Conservation (phyloP, 1,284 basidiomycete species). For the Microbotryum scabiosae region DNA sequence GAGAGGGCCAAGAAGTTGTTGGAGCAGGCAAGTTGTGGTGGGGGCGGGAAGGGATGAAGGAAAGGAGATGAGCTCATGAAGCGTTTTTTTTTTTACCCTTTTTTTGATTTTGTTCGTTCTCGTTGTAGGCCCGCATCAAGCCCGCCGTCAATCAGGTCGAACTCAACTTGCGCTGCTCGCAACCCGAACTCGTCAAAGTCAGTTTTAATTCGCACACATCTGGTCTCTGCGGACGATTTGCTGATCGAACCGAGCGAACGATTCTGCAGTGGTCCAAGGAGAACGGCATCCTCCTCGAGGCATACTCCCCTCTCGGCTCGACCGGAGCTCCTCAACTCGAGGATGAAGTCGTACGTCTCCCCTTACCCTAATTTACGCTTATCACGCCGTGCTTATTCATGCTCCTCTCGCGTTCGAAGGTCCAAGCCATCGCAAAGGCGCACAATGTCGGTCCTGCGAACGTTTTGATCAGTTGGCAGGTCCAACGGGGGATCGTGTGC, state of each 20-base stretch:
- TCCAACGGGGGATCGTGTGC: constrained; percentile 55
- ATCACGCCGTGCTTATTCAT: constrained; percentile 2
- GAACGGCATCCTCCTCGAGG: constrained; percentile 64
- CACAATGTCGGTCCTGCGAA: constrained; percentile 54
- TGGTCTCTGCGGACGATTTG: neutral
- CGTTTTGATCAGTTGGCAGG: constrained; percentile 57
- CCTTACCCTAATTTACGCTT: constrained; percentile 39
- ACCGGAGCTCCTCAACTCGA: constrained; percentile 56
- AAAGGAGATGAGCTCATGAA: neutral
- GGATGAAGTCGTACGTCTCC: constrained; percentile 42
- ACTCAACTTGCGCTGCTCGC: constrained; percentile 70
- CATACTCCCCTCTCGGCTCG: constrained; percentile 77
- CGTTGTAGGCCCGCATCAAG: constrained; percentile 40
- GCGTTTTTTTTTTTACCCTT: too few species aligned
- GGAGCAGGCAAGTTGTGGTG: constrained; percentile 46
- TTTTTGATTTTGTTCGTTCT: neutral
- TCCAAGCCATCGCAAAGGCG: constrained; percentile 46
- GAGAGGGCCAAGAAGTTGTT: constrained; percentile 62
- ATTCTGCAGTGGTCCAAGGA: constrained; percentile 49
- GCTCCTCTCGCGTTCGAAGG: constrained; percentile 35
- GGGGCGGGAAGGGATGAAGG: too few species aligned
- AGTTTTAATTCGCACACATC: constrained; percentile 21
- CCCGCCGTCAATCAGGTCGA: constrained; percentile 74
- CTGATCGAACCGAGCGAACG: neutral
- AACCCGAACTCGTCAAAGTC: constrained; percentile 60